These are phyloP conservation scores for Yamadazyma takamatsuzukensis DNA, from an alignment of 805 yeast genomes.

Conservation along the genomic window DNA sequence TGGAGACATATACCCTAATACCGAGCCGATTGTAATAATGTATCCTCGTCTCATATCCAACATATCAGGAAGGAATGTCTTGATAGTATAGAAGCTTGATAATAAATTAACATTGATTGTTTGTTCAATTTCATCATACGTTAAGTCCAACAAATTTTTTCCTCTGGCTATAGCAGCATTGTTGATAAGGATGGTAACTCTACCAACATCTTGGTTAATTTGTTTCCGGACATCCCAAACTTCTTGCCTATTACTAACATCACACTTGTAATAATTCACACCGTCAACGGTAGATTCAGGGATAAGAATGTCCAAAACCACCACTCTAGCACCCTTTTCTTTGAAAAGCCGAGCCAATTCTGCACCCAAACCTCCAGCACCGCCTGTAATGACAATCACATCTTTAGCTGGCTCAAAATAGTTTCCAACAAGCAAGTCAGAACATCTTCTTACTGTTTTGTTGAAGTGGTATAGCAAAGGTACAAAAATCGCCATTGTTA, in stretches of 20 bases:
- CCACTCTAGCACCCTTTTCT: constrained; percentile 42
- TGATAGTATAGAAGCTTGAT: constrained; percentile 67
- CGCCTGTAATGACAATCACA: constrained; percentile 79
- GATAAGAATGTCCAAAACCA: constrained; percentile 59
- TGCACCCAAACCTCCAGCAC: constrained; percentile 72
- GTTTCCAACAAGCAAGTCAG: constrained; percentile 47
- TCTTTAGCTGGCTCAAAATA: constrained; percentile 53
- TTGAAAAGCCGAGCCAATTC: constrained; percentile 50
- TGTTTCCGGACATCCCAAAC: constrained; percentile 37
- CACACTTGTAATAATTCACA: constrained; percentile 62
- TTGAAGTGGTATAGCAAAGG: constrained; percentile 14
- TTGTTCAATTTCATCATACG: constrained; percentile 56
- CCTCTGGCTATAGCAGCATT: constrained; percentile 80
- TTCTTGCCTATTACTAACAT: constrained; percentile 54
- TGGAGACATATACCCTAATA: constrained; percentile 81
- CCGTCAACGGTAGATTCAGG: constrained; percentile 34
- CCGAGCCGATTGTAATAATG: constrained; percentile 78
- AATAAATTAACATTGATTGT: constrained; percentile 65
- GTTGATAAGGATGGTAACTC: constrained; percentile 67
- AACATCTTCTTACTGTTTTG: constrained; percentile 22
- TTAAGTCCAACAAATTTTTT: constrained; percentile 49
- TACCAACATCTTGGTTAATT: constrained; percentile 51
- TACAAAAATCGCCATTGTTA: no score
- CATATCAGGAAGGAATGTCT: constrained; percentile 75
- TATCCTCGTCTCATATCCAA: constrained; percentile 59